These are phyloP conservation scores for Tylopilus intermedius DNA, from an alignment of 768 basidiomycete genomes.

Conservation along the genomic window DNA sequence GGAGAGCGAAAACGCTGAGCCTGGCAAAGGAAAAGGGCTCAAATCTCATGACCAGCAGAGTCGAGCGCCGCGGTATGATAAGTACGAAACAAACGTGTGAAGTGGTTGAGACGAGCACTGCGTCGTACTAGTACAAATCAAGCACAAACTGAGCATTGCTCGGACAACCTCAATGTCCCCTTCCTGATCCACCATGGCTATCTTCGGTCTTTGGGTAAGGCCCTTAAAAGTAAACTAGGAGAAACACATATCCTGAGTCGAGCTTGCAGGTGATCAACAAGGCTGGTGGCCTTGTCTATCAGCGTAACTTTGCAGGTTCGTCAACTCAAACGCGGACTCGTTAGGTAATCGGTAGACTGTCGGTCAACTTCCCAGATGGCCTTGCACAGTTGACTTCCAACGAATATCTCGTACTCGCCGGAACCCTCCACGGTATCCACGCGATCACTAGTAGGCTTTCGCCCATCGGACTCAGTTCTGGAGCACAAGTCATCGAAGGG, in stretches of 20 bases:
- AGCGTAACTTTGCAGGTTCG: constrained; percentile 84
- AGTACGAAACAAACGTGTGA: constrained; percentile 10
- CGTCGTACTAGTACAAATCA: neutral
- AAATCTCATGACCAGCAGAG: constrained; percentile 15
- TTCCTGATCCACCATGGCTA: constrained; percentile 49
- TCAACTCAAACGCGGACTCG: constrained; percentile 1
- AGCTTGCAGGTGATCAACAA: constrained; percentile 84
- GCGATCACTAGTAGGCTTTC: constrained; percentile 94
- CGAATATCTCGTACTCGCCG: constrained; percentile 92
- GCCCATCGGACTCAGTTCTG: constrained; percentile 76
- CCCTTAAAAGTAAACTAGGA: neutral
- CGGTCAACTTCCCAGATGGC: constrained; percentile 57
- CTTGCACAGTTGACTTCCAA: constrained; percentile 87
- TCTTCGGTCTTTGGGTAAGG: constrained; percentile 78
- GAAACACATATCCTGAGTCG: constrained; percentile 2
- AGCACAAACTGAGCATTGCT: neutral
- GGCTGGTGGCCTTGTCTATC: constrained; percentile 94
- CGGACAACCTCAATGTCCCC: neutral
- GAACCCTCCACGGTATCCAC: constrained; percentile 95
- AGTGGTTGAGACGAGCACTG: neutral
- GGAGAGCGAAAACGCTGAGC: constrained; percentile 12
- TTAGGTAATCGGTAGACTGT: neutral
- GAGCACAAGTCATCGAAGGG: constrained; percentile 91
- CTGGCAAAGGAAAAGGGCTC: constrained; percentile 2
- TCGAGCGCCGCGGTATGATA: neutral